Percentiles rank a stretch among this genome's conserved stretches.
Evolutionary conservation across 2,329 filamentous ascomycete genomes (phyloP).

Genomic region (Neofusicoccum umdonicola): DNA sequence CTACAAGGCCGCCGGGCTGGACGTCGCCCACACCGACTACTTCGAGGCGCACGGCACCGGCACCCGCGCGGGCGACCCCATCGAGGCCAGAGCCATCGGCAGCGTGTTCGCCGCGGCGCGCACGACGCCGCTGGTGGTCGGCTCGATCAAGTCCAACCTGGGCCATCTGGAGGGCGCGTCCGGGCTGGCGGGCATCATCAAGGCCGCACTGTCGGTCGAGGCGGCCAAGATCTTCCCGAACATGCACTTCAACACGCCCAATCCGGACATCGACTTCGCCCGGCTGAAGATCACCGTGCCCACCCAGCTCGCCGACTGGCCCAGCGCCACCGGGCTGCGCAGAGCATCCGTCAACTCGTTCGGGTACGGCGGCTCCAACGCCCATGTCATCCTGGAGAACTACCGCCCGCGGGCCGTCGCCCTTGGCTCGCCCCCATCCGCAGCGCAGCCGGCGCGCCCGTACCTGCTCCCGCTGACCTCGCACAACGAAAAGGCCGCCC

Average conservation of each 20-base stretch:
- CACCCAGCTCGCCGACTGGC: slow-evolving; percentile 17
- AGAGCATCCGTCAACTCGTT: slow-evolving; percentile 25
- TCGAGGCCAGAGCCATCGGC: slow-evolving; percentile 25
- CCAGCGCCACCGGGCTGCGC: slow-evolving; percentile 5
- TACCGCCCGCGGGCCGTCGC: neutral
- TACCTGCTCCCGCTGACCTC: slow-evolving; percentile 13
- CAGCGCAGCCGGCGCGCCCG: neutral
- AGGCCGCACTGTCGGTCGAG: slow-evolving; percentile 28
- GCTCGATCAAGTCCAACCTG: slow-evolving; percentile 27
- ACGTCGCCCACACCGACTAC: slow-evolving; percentile 27
- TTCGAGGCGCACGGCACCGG: slow-evolving; percentile 45
- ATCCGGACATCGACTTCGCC: slow-evolving; percentile 17
- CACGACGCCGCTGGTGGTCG: slow-evolving; percentile 32
- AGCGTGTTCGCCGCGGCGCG: slow-evolving; percentile 51
- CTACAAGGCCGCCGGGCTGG: slow-evolving; percentile 37
- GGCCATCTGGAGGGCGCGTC: slow-evolving; percentile 33
- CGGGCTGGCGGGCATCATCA: slow-evolving; percentile 27
- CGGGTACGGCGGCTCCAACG: slow-evolving; percentile 28
- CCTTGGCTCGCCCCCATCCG: neutral
- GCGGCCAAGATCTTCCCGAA: slow-evolving; percentile 23
- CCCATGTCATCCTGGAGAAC: slow-evolving; percentile 28
- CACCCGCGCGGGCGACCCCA: slow-evolving; percentile 34
- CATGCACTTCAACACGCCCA: slow-evolving; percentile 22
- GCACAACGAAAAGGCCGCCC: slow-evolving; percentile 17
- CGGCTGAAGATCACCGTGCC: slow-evolving; percentile 20